phyloP scores from a whole-genome alignment of 108 stramenopile genomes.

The Cylindrotheca closterium region DNA sequence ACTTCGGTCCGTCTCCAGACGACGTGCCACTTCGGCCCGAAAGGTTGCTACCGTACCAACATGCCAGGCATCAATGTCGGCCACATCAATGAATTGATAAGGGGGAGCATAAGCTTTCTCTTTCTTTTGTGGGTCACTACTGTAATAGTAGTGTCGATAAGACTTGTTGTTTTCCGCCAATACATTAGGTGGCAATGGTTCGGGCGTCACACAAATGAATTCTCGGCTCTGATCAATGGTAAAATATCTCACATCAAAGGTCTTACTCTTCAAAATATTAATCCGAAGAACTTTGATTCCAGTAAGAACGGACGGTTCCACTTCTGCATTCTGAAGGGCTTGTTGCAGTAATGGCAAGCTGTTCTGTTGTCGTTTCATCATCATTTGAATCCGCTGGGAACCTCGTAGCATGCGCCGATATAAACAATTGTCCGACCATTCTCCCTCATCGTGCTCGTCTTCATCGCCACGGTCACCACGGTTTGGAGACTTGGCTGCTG shows the following conservation, averaged over 20 bases:
- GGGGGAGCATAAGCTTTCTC: not conserved
- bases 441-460: too few relatives aligned
- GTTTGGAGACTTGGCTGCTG: not conserved
- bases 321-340: not conserved
- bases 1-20: not conserved
- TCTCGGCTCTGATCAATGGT: not conserved
- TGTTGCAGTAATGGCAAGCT: not conserved
- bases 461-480: not conserved
- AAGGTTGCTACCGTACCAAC: slow-evolving; percentile 54
- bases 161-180: not conserved
- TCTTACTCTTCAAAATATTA: not conserved
- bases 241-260: not conserved
- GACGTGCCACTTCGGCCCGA: slow-evolving; percentile 45
- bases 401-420: not conserved
- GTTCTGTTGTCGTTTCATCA: not conserved
- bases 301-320: not conserved
- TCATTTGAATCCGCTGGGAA: not conserved
- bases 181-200: too few relatives aligned
- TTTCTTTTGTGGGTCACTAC: not conserved
- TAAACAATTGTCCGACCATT: too few relatives aligned
- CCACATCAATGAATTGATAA: slow-evolving; percentile 40
- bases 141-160: not conserved
- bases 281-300: not conserved
- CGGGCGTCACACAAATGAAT: not conserved
- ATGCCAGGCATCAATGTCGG: slow-evolving; percentile 56